Evolutionary conservation across 345 rosid species (phyloP).

Genomic region (Citrus reticulata): DNA sequence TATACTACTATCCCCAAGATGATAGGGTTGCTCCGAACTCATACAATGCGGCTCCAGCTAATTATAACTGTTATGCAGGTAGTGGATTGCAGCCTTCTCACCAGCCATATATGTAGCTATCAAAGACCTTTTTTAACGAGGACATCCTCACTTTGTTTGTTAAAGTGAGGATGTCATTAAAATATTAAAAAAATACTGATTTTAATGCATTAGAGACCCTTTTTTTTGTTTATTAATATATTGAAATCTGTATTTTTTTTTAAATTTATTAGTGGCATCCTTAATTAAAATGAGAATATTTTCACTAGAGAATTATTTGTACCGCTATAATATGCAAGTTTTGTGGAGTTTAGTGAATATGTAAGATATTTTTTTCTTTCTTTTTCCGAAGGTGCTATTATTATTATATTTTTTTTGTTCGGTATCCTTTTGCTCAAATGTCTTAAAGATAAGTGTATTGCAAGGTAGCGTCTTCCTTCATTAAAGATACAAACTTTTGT

Average conservation of each 20-base stretch:
- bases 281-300: no score
- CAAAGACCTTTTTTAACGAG: no score
- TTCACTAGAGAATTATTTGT: not conserved
- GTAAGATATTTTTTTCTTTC: not conserved
- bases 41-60: constrained; percentile 25
- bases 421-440: constrained; percentile 7
- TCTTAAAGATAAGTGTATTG: not conserved
- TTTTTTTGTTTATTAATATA: no score
- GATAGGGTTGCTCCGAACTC: constrained; percentile 22
- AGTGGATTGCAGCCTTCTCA: constrained; percentile 32
- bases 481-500: no score
- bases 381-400: not conserved
- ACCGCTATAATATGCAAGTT: not conserved
- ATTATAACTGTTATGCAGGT: constrained; percentile 25
- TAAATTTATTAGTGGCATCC: no score
- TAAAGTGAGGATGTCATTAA: no score
- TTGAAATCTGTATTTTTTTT: no score
- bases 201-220: no score
- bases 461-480: not conserved
- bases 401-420: not conserved
- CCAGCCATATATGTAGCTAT: constrained; percentile 32
- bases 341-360: not conserved
- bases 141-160: no score
- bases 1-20: constrained; percentile 34
- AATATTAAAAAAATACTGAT: no score